A percentile compares a stretch with the other conserved stretches of the same genome.
Conservation (phyloP, 345 rosid genomes). For the Clarkia xantiana region DNA sequence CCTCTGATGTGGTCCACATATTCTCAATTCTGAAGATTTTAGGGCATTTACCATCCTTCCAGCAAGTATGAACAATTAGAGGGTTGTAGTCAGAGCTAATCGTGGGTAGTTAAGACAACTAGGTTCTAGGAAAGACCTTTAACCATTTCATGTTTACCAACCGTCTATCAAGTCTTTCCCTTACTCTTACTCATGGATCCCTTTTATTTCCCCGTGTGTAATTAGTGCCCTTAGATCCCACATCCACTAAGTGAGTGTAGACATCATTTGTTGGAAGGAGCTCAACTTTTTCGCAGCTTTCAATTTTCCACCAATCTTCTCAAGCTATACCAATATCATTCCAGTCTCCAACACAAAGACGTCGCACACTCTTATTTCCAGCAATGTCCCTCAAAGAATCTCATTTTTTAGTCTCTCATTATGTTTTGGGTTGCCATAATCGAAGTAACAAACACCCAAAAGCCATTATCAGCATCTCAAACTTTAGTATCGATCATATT, state of each 20-base stretch:
- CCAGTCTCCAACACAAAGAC: slow-evolving; percentile 2
- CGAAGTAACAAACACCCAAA: neutral
- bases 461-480: neutral
- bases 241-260: neutral
- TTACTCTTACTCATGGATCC: neutral
- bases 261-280: neutral
- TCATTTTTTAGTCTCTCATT: neutral
- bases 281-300: too few relatives aligned
- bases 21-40: neutral
- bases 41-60: neutral
- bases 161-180: neutral
- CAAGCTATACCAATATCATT: neutral
- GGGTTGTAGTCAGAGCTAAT: neutral
- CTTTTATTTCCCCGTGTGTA: neutral
- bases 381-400: neutral
- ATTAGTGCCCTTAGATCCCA: neutral
- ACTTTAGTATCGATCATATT: neutral
- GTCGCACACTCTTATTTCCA: neutral
- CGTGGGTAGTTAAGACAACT: too few relatives aligned
- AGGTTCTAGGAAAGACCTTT: neutral
- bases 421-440: neutral
- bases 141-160: neutral
- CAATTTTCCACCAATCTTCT: neutral
- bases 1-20: too few relatives aligned
- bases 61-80: neutral